Base-by-base conservation (phyloP, 768 basidiomycete species). In the Tulasnella sp. region DNA sequence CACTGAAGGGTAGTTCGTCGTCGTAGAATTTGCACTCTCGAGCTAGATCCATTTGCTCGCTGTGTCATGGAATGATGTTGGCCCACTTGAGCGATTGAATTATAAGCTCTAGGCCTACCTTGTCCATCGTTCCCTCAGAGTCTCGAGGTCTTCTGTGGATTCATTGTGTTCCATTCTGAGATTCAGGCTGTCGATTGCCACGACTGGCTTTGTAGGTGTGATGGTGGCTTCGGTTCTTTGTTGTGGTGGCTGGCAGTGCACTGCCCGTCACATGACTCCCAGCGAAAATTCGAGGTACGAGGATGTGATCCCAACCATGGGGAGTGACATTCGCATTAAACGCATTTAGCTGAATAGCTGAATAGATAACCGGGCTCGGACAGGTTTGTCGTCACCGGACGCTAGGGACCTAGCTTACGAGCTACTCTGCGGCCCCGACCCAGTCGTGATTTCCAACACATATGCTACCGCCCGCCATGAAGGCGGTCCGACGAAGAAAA, bases 1-100 rank as follows among this genome's bases (percentile, higher is more conserved):
- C 77, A 31, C n/a, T 72, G 80, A 81, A 81, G 20, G 76, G 72
- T 0, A 81, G 80, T 16, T 73, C 80, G 20, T 72, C 69, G 77
- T 81, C 80, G 41, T 50, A 34, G 40, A 81, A 81, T 42, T 78
- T 73, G 28, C 78, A 69, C 41, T 69, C 46, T 41, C 46, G 18
- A 34, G 75, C 34, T 18, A 81, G 28, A 14, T 77, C 20, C 24
- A 16, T 41, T 34, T 81, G 80, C 42, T 81, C 80, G 4, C 80
- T 81, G 64, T 12, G 22, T 12, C 37, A 37, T 6, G 6, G 37
- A 37, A 37, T 37, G 42, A 31, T 22, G 34, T 78, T 16, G 46
- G 64, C 76, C n/a, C 28, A 16, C 24, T n/a, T 31, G 54, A 1
- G 37, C 31, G 34, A 46, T 31, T 37, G n/a, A n/a, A 20, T 31